These are phyloP conservation scores for Artemisia tridentata DNA, from an alignment of 129 eudicot genomes.

Conservation along the genomic window DNA sequence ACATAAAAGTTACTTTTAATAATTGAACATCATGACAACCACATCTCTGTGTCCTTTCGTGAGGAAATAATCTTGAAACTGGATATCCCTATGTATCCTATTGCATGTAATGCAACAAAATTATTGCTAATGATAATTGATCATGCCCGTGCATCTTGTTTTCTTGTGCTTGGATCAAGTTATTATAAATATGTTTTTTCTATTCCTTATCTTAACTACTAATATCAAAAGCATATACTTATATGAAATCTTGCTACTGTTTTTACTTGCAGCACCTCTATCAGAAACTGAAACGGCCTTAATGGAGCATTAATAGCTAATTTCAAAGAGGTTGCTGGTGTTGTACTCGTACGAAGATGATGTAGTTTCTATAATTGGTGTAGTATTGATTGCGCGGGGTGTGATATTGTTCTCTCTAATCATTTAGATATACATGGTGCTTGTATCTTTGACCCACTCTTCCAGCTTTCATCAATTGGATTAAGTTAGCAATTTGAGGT, in stretches of 20 bases:
- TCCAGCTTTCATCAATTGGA: background rate
- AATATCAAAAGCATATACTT: background rate
- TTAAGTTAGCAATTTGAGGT: conserved; percentile 1
- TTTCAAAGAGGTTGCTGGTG: conserved; percentile 12
- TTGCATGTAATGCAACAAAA: background rate
- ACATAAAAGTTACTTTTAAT: background rate
- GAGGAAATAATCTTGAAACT: background rate
- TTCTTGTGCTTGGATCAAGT: conserved; percentile 1
- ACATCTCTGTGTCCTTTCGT: background rate
- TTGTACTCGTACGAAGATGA: conserved; percentile 26
- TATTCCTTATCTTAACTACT: background rate
- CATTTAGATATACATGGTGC: conserved; percentile 21
- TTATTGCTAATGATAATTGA: background rate
- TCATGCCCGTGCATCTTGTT: background rate
- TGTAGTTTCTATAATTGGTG: conserved; percentile 17
- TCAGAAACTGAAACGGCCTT: conserved; percentile 90
- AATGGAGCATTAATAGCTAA: conserved; percentile 60
- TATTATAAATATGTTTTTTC: background rate
- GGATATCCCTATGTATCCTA: background rate
- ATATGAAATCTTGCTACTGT: conserved; percentile 4
- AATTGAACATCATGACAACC: background rate
- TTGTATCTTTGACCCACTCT: conserved; percentile 18
- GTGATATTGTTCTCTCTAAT: conserved; percentile 24
- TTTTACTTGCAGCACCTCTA: conserved; percentile 78
- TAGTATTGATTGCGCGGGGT: conserved; percentile 6